A percentile compares a stretch with the other conserved stretches of the same genome.
Conservation (phyloP, 2,329 filamentous ascomycete genomes). For the Parafenestella ontariensis region DNA sequence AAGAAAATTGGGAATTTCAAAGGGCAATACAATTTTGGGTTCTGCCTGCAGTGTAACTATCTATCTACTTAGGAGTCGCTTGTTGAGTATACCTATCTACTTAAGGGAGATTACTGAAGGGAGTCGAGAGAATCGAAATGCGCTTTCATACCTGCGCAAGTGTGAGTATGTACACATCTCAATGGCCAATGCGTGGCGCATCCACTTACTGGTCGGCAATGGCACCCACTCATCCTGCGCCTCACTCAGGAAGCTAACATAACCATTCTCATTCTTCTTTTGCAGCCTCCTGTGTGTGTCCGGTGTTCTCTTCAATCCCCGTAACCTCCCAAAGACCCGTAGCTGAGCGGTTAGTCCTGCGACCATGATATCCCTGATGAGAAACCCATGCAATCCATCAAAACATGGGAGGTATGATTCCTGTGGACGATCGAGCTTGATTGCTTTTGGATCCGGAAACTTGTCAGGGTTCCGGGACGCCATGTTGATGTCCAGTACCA, state of each 20-base stretch:
- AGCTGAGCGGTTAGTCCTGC: slow-evolving; percentile 15
- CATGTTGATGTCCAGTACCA: slow-evolving; percentile 10
- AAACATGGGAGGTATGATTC: slow-evolving; percentile 14
- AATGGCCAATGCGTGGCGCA: too few relatives aligned
- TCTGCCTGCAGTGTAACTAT: too few relatives aligned
- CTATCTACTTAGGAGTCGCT: neutral
- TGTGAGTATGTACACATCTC: neutral
- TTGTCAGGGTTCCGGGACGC: slow-evolving; percentile 10
- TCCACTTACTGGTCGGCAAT: slow-evolving; percentile 7
- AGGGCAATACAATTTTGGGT: too few relatives aligned
- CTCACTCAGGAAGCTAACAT: slow-evolving; percentile 17
- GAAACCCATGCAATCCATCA: slow-evolving; percentile 8
- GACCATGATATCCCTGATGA: slow-evolving; percentile 8
- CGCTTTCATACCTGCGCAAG: neutral
- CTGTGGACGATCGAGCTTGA: slow-evolving; percentile 15
- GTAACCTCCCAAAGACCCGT: slow-evolving; percentile 13
- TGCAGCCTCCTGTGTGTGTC: slow-evolving; percentile 3
- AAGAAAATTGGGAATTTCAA: too few relatives aligned
- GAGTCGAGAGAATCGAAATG: neutral
- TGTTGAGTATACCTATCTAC: neutral
- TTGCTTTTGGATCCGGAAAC: slow-evolving; percentile 13
- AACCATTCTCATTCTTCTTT: slow-evolving; percentile 3
- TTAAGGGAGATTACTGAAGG: neutral
- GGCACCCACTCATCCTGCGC: slow-evolving; percentile 14
- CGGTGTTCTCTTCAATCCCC: slow-evolving; percentile 7